Evolutionary conservation across 108 stramenopile genomes (phyloP).

Genomic region (Schizochytrium sp.): DNA sequence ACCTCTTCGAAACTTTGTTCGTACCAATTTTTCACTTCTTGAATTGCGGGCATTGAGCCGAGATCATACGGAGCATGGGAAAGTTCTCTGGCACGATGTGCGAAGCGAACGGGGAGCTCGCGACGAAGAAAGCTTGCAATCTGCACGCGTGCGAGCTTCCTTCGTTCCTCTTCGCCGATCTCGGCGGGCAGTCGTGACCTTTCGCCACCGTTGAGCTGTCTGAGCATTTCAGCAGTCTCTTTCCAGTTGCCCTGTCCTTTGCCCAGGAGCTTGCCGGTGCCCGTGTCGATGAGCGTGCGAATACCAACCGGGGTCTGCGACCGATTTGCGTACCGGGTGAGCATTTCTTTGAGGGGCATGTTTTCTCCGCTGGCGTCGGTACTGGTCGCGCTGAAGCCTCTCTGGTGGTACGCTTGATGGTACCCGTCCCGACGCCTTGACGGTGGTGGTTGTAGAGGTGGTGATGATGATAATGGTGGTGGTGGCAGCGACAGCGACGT

Average conservation of each 20-base stretch:
- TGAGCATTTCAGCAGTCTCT: neutral
- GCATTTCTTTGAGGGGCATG: neutral
- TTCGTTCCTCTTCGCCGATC: neutral
- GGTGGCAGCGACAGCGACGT: too few relatives aligned
- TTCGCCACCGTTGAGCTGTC: neutral
- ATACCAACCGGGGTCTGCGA: constrained; percentile 3
- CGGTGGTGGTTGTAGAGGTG: too few relatives aligned
- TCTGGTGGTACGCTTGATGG: too few relatives aligned
- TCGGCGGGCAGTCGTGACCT: neutral
- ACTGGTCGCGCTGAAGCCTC: too few relatives aligned
- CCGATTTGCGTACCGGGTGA: neutral
- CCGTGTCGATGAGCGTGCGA: neutral
- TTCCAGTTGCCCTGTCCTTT: constrained; percentile 1
- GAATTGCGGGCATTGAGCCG: constrained; percentile 51
- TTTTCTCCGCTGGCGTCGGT: too few relatives aligned
- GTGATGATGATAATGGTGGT: too few relatives aligned
- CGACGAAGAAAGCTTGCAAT: constrained; percentile 76
- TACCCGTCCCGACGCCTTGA: too few relatives aligned
- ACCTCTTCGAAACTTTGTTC: constrained; percentile 58
- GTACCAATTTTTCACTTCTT: constrained; percentile 63
- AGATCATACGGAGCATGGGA: constrained; percentile 43
- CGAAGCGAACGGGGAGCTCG: constrained; percentile 69
- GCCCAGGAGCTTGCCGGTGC: constrained; percentile 7
- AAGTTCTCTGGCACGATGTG: neutral
- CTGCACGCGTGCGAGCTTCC: constrained; percentile 52